Base-by-base conservation (phyloP, 164 flowering plant genomes). In the Cinnamomum chago region DNA sequence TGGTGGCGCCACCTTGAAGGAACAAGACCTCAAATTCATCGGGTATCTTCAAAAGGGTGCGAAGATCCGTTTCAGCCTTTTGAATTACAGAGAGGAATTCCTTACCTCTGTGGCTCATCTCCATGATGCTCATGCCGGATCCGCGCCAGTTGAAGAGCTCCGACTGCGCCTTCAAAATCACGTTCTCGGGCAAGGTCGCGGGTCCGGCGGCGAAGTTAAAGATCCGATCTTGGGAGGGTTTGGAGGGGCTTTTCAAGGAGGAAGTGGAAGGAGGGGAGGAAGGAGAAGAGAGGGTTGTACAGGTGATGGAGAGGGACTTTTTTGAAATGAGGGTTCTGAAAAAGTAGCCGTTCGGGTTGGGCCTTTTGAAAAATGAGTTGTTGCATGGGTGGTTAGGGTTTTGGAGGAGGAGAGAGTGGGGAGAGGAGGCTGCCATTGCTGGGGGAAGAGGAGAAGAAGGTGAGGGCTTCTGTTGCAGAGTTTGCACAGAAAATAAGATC, bases 71-170 rank as follows among this genome's bases (percentile, higher is more conserved):
- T 60, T 95, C 99, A 3, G 98, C 98, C 70, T 93, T 93, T 28
- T 93, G 89, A 66, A 93, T 95, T 2, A 95, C 90, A 58, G 99
- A 93, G 22, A 82, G 82, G 75, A 93, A 93, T 52, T 90, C 94
- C 70, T 93, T 93, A n/a, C 99, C 97, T 28, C 99, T 77, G 80
- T 95, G 98, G 87, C 98, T 93, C 99, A 95, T 95, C 70, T 95
- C 99, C 95, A 90, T 92, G 58, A 95, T 94, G 78, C 96, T 90
- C 98, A 95, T 93, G 33, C 98, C 99, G n/a, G 86, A 85, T 70
- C 83, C 88, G 13, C 84, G 84, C 95, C 95, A 95, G 82, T 80
- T 84, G 84, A 77, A 83, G 75, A 95, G 91, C 83, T 95, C 99
- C 15, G 97, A 84, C 72, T 93, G 89, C 69, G 98, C 98, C 30